Percentiles rank a stretch among this genome's conserved stretches.
These are phyloP conservation scores for Sporisorium exsertum DNA, from an alignment of 1,284 basidiomycete genomes.

Conservation along the genomic window DNA sequence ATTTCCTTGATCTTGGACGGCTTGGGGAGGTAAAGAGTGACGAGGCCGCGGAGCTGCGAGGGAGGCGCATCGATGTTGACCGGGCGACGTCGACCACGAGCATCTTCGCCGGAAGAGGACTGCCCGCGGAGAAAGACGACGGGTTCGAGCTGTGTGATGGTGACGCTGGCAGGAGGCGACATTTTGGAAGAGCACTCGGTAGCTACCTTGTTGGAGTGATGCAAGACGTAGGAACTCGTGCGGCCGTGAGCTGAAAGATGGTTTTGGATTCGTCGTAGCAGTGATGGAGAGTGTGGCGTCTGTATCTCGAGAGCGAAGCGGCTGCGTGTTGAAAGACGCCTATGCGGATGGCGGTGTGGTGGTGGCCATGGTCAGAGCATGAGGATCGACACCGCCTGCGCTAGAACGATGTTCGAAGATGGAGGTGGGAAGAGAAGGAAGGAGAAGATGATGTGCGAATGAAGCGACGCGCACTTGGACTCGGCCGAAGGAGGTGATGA, in stretches of 20 bases:
- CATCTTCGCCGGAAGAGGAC: constrained; percentile 54
- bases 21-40: constrained; percentile 83
- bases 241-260: neutral
- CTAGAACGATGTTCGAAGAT: neutral
- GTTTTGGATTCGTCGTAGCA: too few relatives aligned
- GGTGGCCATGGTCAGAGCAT: constrained; percentile 5
- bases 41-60: constrained; percentile 86
- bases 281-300: neutral
- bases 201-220: too few relatives aligned
- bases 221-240: too few relatives aligned
- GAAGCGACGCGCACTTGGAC: too few relatives aligned
- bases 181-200: constrained; percentile 11
- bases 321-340: neutral
- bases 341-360: neutral
- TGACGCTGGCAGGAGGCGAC: constrained; percentile 50
- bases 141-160: constrained; percentile 60
- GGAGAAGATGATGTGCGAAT: too few relatives aligned
- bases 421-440: constrained; percentile 1
- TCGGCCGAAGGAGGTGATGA: neutral
- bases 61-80: constrained; percentile 73
- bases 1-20: constrained; percentile 89
- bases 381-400: neutral
- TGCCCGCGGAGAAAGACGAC: constrained; percentile 66
- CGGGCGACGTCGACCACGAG: constrained; percentile 50
- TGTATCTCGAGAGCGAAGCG: neutral